Conservation (phyloP, 768 basidiomycete species). For the Dioszegia aurantiaca region DNA sequence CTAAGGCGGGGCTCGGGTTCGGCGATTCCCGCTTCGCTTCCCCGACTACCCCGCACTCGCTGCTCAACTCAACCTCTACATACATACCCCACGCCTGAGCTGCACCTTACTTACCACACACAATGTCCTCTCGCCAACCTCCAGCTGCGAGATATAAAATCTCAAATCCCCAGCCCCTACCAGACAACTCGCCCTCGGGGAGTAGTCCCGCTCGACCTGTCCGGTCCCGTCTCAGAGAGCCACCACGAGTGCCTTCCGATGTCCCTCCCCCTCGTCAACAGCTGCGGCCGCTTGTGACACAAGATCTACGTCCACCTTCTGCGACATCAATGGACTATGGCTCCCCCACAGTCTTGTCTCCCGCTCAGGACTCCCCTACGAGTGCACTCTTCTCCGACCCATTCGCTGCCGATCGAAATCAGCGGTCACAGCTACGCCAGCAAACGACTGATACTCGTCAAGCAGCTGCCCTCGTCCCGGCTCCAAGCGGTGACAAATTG, state of each 20-base stretch:
- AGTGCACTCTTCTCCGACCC: constrained; percentile 37
- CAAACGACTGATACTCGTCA: constrained; percentile 31
- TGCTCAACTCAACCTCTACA: too few species aligned
- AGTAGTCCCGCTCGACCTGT: constrained; percentile 37
- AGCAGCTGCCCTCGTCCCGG: constrained; percentile 17
- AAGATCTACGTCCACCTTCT: constrained; percentile 28
- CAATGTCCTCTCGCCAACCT: constrained; percentile 14
- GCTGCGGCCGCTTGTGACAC: constrained; percentile 24
- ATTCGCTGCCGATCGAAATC: constrained; percentile 41
- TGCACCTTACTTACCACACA: background rate
- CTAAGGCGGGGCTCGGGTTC: too few species aligned
- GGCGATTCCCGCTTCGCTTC: background rate
- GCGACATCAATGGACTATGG: constrained; percentile 12
- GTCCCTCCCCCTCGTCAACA: constrained; percentile 14
- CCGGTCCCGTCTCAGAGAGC: constrained; percentile 35
- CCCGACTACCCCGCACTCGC: too few species aligned
- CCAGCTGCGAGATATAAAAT: constrained; percentile 31
- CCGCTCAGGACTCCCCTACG: constrained; percentile 18
- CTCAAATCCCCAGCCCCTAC: constrained; percentile 34
- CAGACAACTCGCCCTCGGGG: constrained; percentile 16
- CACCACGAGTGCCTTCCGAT: constrained; percentile 14
- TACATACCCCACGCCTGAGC: background rate
- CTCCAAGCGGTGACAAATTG: constrained; percentile 33
- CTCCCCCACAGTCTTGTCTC: constrained; percentile 22
- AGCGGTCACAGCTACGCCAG: constrained; percentile 36